phyloP scores from a whole-genome alignment of 352 stramenopile species.

The Globisporangium spiculum region DNA sequence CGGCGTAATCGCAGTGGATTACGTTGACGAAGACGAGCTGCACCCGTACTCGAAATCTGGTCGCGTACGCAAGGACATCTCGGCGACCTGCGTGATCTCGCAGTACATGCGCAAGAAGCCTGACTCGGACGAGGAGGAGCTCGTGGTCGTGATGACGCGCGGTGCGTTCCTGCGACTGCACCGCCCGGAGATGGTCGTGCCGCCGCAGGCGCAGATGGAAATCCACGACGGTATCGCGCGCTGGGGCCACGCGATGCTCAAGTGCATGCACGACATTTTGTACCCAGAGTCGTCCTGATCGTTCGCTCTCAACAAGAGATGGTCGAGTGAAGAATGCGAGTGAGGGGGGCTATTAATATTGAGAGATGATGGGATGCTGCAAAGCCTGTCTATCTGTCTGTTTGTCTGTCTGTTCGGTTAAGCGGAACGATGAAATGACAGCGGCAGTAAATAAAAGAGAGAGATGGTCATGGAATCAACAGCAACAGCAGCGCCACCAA shows the following conservation, averaged over 20 bases:
- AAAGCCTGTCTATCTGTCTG: not conserved
- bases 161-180: slow-evolving; percentile 19
- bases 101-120: slow-evolving; percentile 9
- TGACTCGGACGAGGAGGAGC: slow-evolving; percentile 1
- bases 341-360: not conserved
- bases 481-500: not conserved
- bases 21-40: slow-evolving; percentile 49
- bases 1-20: slow-evolving; percentile 38
- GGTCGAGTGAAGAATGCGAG: not conserved
- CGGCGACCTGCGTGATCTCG: slow-evolving; percentile 39
- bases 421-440: not conserved
- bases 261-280: slow-evolving; percentile 18
- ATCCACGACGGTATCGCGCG: slow-evolving; percentile 20
- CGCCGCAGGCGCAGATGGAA: slow-evolving; percentile 13
- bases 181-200: not conserved
- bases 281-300: slow-evolving; percentile 9
- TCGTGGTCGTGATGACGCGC: slow-evolving; percentile 19
- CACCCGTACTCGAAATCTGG: slow-evolving; percentile 40
- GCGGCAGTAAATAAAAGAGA: not conserved
- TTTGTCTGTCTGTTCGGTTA: not conserved
- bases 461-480: slow-evolving; percentile 2
- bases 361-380: not conserved
- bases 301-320: not conserved
- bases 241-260: slow-evolving; percentile 23
- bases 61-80: slow-evolving; percentile 50